A percentile compares a stretch with the other conserved stretches of the same genome.
phyloP scores from a whole-genome alignment of 202 grass and related monocot genomes.

The Panicum hallii region DNA sequence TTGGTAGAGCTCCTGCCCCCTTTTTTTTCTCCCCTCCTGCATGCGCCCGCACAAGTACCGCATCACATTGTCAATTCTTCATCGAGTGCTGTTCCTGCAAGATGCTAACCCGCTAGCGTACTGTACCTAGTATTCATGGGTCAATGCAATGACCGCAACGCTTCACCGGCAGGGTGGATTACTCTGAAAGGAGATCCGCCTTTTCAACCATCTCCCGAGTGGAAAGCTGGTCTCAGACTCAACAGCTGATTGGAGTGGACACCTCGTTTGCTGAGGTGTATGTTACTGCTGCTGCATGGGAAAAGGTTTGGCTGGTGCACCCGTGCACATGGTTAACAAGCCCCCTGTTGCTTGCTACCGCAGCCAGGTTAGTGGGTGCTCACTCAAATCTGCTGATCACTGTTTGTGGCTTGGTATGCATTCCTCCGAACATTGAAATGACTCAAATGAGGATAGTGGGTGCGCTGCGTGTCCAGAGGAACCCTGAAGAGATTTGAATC shows the following conservation, averaged over 20 bases:
- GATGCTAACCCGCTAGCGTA: conserved; percentile 21
- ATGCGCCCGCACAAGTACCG: conserved; percentile 1
- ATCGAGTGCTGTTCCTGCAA: background rate
- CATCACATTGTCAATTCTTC: conserved; percentile 24
- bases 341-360: conserved; percentile 2
- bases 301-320: conserved; percentile 23
- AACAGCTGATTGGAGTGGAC: conserved; percentile 31
- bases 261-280: background rate
- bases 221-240: conserved; percentile 15
- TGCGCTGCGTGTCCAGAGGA: background rate
- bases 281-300: background rate
- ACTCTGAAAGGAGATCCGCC: conserved; percentile 38
- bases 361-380: conserved; percentile 13
- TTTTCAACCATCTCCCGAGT: conserved; percentile 9
- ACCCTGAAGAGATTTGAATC: background rate
- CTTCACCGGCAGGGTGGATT: conserved; percentile 27
- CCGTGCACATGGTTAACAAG: conserved; percentile 30
- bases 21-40: background rate
- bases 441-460: background rate
- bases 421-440: background rate
- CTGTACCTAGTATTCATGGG: conserved; percentile 3
- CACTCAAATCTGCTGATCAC: conserved; percentile 21
- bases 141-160: conserved; percentile 41
- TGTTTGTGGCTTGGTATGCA: background rate
- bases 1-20: conserved; percentile 19